Percentiles rank a stretch among this genome's conserved stretches.
These are phyloP conservation scores for Gyrodon lividus DNA, from an alignment of 768 basidiomycete genomes.

Conservation along the genomic window DNA sequence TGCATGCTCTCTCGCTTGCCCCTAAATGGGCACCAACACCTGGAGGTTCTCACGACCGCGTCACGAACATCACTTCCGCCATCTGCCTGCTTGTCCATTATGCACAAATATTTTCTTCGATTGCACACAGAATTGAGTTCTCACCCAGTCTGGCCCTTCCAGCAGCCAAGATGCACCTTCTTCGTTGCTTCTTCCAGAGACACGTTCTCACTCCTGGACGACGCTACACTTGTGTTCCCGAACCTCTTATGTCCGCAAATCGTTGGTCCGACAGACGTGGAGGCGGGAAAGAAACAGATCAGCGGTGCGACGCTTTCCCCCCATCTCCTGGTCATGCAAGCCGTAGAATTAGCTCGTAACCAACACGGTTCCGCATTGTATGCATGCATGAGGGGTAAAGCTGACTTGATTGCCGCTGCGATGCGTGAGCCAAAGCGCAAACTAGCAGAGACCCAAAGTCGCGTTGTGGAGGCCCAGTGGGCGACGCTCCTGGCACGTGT, in stretches of 20 bases:
- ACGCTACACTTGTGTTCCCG: conserved; percentile 43
- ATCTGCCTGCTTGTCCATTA: conserved; percentile 53
- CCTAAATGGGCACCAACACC: conserved; percentile 74
- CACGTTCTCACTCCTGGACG: conserved; percentile 62
- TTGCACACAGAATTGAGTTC: conserved; percentile 13
- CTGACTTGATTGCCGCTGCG: conserved; percentile 7
- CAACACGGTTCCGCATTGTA: not conserved
- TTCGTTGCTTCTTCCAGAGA: conserved; percentile 58
- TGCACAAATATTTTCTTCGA: conserved; percentile 22
- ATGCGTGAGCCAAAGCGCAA: conserved; percentile 29
- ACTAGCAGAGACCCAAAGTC: conserved; percentile 34
- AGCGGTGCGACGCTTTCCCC: conserved; percentile 69
- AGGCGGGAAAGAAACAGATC: conserved; percentile 52
- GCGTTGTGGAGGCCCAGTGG: conserved; percentile 68
- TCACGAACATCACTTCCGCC: conserved; percentile 65
- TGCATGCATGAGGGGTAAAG: conserved; percentile 10
- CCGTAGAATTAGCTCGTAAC: conserved; percentile 9
- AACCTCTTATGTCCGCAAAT: conserved; percentile 60
- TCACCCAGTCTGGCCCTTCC: conserved; percentile 30
- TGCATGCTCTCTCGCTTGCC: conserved; percentile 46
- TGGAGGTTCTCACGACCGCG: conserved; percentile 55
- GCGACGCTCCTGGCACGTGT: conserved; percentile 52
- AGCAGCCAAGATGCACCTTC: conserved; percentile 36
- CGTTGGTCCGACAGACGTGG: conserved; percentile 58
- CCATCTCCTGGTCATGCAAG: conserved; percentile 53